Base-by-base conservation (phyloP, 2,329 filamentous ascomycete genomes). In the Aspergillus sp. region DNA sequence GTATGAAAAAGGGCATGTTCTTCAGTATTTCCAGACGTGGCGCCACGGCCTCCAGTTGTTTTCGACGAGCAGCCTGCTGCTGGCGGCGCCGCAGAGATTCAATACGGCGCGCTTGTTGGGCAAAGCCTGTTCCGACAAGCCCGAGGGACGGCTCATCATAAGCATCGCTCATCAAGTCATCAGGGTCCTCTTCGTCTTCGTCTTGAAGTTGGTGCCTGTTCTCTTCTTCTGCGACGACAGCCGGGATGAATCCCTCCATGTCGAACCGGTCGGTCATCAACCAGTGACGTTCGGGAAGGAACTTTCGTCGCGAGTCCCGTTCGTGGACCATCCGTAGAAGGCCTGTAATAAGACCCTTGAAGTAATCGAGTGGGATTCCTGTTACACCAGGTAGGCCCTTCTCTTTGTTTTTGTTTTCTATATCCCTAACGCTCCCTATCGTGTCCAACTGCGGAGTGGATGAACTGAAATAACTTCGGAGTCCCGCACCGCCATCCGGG, bases 1-100 rank as follows among this genome's bases (percentile, higher is more conserved):
- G 95, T 44, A 99, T 95, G 64, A 93, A 90, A 71, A 98, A 99
- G 0, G 95, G 95, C 87, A 99, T 96, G 68, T 98, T 96, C 64
- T 95, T 89, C 50, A 99, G 76, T 5, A 99, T 90, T 68, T 97
- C 93, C 9, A 97, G 80, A 64, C 93, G 88, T 0, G 95, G 93
- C 0, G 89, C 91, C 59, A 96, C 86, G 13, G 89, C 84, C 48
- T 93, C 90, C 22, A 96, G 77, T 59, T 90, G 84, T 62, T 90
- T 86, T 64, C 88, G 86, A 38, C 88, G 82, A 43, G 87, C 86
- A 6, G 83, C 81, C 67, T 86, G 86, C 61, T 86, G 83, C 66
- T 91, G 86, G 62, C 86, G 83, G 39, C 81, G 79, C 62, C 84
- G 84, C 44, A 89, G 73, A 54, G 80, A 79, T 68, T 93, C 89